These are phyloP conservation scores for Waitea zeae DNA, from an alignment of 1,284 basidiomycete species.

Conservation along the genomic window DNA sequence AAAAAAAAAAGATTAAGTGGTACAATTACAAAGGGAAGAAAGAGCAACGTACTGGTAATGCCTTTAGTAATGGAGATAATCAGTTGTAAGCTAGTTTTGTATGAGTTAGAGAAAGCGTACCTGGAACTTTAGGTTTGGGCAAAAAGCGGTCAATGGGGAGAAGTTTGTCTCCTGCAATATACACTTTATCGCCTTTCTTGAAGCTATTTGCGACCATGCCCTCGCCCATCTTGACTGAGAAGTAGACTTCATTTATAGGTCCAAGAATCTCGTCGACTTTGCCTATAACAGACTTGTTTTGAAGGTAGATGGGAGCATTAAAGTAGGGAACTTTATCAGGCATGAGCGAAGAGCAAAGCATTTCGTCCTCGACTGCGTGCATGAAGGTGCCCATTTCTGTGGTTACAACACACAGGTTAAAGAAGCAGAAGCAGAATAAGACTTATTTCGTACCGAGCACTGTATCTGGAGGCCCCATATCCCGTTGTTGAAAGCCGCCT, in stretches of 20 bases:
- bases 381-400: slow-evolving; percentile 79
- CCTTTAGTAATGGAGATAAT: slow-evolving; percentile 10
- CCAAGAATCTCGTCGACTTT: slow-evolving; percentile 95
- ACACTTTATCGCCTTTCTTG: slow-evolving; percentile 96
- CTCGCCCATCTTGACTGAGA: slow-evolving; percentile 94
- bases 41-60: slow-evolving; percentile 26
- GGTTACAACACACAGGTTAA: slow-evolving; percentile 2
- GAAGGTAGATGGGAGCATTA: slow-evolving; percentile 97
- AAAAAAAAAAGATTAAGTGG: slow-evolving; percentile 3
- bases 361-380: slow-evolving; percentile 95
- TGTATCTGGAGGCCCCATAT: slow-evolving; percentile 70
- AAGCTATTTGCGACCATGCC: slow-evolving; percentile 95
- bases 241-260: slow-evolving; percentile 97
- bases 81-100: neutral
- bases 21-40: slow-evolving; percentile 2
- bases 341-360: slow-evolving; percentile 84
- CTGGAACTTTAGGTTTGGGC: slow-evolving; percentile 83
- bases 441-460: slow-evolving; percentile 47
- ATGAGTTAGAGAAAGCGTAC: slow-evolving; percentile 25
- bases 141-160: slow-evolving; percentile 94
- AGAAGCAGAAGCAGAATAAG: slow-evolving; percentile 2
- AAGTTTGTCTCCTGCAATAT: slow-evolving; percentile 91
- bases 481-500: slow-evolving; percentile 54
- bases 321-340: slow-evolving; percentile 94
- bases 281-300: slow-evolving; percentile 93